A percentile compares a stretch with the other conserved stretches of the same genome.
Evolutionary conservation across 2,329 filamentous ascomycete species (phyloP).

Genomic region (Sclerotinia sclerotiorum): DNA sequence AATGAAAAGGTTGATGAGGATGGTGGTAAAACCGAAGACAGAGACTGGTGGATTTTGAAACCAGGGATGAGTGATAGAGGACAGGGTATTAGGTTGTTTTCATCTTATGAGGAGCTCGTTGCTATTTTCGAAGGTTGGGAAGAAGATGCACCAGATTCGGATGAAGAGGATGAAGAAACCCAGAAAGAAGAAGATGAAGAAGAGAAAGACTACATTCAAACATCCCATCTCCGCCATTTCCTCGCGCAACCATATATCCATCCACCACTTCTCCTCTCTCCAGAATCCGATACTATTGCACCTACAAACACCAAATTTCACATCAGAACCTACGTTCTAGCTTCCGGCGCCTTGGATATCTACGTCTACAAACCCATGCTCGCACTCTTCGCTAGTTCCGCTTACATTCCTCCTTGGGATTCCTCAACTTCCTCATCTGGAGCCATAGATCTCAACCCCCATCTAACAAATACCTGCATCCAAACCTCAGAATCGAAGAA

Average conservation of each 20-base stretch:
- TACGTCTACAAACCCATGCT: constrained; percentile 92
- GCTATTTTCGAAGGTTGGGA: constrained; percentile 93
- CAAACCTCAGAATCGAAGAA: constrained; percentile 59
- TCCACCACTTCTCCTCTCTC: constrained; percentile 69
- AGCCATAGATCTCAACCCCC: constrained; percentile 60
- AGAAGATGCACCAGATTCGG: constrained; percentile 61
- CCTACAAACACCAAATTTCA: constrained; percentile 80
- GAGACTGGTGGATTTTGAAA: constrained; percentile 97
- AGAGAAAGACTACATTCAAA: constrained; percentile 60
- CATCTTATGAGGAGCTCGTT: constrained; percentile 78
- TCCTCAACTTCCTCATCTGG: constrained; percentile 30
- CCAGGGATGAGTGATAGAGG: constrained; percentile 96
- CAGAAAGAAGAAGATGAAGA: constrained; percentile 51
- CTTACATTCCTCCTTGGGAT: constrained; percentile 66
- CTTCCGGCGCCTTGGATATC: constrained; percentile 72
- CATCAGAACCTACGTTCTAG: constrained; percentile 87
- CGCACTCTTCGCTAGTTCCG: constrained; percentile 78
- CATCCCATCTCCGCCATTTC: constrained; percentile 92
- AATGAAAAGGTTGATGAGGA: constrained; percentile 59
- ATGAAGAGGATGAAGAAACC: constrained; percentile 54
- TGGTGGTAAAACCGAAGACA: constrained; percentile 41
- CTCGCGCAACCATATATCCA: constrained; percentile 94
- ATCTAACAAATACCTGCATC: constrained; percentile 94
- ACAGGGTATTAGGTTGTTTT: constrained; percentile 89
- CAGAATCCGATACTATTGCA: constrained; percentile 28